These are phyloP conservation scores for Irpex rosettiformis DNA, from an alignment of 1,284 basidiomycete genomes.

Conservation along the genomic window DNA sequence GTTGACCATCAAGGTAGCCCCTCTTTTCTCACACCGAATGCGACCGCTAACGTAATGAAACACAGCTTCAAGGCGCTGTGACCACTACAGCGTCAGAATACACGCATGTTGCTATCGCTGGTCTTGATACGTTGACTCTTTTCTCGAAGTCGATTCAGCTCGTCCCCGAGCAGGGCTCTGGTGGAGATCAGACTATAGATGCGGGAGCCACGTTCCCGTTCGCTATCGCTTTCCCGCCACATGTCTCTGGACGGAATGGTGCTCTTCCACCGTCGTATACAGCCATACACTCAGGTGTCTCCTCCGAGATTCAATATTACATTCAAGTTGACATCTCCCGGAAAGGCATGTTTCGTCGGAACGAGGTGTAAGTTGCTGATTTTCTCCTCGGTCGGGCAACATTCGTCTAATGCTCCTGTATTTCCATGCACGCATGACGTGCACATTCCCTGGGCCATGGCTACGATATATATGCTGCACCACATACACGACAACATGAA, in stretches of 20 bases:
- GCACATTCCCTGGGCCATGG: background rate
- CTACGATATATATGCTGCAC: background rate
- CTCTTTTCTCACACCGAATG: background rate
- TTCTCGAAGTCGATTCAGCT: conserved; percentile 19
- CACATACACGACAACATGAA: conserved; percentile 1
- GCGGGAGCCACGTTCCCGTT: conserved; percentile 34
- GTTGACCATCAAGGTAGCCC: conserved; percentile 35
- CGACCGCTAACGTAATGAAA: conserved; percentile 3
- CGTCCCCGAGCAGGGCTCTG: conserved; percentile 10
- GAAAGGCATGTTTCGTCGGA: conserved; percentile 35
- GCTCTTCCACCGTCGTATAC: conserved; percentile 40
- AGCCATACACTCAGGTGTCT: conserved; percentile 33
- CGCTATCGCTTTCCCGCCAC: conserved; percentile 36
- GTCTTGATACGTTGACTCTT: conserved; percentile 27
- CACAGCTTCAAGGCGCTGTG: conserved; percentile 38
- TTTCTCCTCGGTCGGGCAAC: conserved; percentile 18
- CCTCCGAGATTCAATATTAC: conserved; percentile 37
- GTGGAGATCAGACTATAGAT: conserved; percentile 17
- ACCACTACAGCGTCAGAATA: conserved; percentile 32
- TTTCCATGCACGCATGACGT: conserved; percentile 3
- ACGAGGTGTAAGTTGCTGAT: conserved; percentile 43
- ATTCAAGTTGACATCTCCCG: conserved; percentile 39
- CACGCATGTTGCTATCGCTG: conserved; percentile 23
- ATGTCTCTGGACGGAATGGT: conserved; percentile 25
- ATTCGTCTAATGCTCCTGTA: conserved; percentile 13